Evolutionary conservation across 495 filamentous ascomycete genomes (phyloP).

Genomic region (Neurospora sp.): DNA sequence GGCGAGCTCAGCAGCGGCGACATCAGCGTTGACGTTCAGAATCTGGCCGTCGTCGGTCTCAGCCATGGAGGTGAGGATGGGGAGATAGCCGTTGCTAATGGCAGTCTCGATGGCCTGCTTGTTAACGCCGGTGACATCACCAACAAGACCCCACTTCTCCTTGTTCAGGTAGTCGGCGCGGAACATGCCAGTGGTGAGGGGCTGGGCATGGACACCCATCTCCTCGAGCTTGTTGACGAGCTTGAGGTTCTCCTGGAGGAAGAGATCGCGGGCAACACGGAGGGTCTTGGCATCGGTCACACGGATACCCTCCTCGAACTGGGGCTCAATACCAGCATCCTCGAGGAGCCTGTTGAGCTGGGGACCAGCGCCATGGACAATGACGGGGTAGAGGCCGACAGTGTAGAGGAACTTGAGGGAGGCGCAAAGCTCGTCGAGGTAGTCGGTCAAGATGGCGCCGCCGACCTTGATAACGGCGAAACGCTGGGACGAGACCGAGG

Average conservation of each 20-base stretch:
- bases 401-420: slow-evolving; percentile 88
- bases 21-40: slow-evolving; percentile 95
- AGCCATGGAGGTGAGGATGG: slow-evolving; percentile 94
- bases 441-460: slow-evolving; percentile 92
- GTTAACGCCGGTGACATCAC: slow-evolving; percentile 91
- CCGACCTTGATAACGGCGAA: slow-evolving; percentile 99
- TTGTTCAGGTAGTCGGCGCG: slow-evolving; percentile 90
- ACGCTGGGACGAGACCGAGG: slow-evolving; percentile 90
- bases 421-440: slow-evolving; percentile 78
- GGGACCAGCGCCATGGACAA: slow-evolving; percentile 92
- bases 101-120: slow-evolving; percentile 84
- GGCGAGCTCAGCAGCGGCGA: slow-evolving; percentile 88
- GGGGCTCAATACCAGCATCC: slow-evolving; percentile 84
- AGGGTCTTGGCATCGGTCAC: slow-evolving; percentile 95
- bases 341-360: slow-evolving; percentile 92
- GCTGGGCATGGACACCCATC: slow-evolving; percentile 82
- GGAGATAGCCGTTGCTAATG: slow-evolving; percentile 84
- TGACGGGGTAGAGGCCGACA: slow-evolving; percentile 90
- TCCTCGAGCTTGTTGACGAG: slow-evolving; percentile 85
- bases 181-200: slow-evolving; percentile 89
- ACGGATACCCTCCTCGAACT: slow-evolving; percentile 94
- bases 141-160: slow-evolving; percentile 88
- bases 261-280: slow-evolving; percentile 79
- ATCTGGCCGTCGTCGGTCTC: slow-evolving; percentile 90
- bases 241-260: slow-evolving; percentile 93